Base-by-base conservation (phyloP, 148 eudicot species). In the Polygonum maritimum region DNA sequence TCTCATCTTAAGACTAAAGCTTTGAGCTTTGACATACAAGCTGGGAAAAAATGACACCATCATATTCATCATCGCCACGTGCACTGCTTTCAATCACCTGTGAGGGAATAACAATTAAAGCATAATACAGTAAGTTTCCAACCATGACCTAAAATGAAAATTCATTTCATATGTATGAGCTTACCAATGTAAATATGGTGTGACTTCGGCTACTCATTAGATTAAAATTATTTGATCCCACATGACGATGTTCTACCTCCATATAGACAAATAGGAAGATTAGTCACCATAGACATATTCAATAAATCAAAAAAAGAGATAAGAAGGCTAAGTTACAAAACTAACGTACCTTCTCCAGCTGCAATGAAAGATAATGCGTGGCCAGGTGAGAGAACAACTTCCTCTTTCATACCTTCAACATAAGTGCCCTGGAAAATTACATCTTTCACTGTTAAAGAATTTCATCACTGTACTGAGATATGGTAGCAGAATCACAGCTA, bases 131-230 rank as follows among this genome's bases (percentile, higher is more conserved):
- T 62, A 26, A 26, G 16, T 62, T 13, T 62, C 12, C 39, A 62
- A 62, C 15, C 38, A 62, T 13, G 39, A 62, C 1, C 4, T 62
- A 21, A 72, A 15, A 72, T n/a, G 38, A 44, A 71, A 9, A 72
- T 44, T 55, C 69, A 45, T 60, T 13, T 76, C 69, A 74, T 74
- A 63, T 7, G 45, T 14, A 48, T 22, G 21, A 15, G 35, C 74
- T 77, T 87, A 90, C 95, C 91, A 91, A 76, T 39, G 96, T 87
- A 73, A 91, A 91, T 70, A 91, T 87, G 49, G 96, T 91, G 85
- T 91, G 96, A 84, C 96, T 91, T 81, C 96, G 88, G 76, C 96
- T 91, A 83, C 96, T 91, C 75, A 91, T 85, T 71, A 91, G 75
- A 76, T 91, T 91, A 80, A 86, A 87, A 76, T 91, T 91, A 85